Evolutionary conservation across 441 rosid genomes (phyloP), one percentile per base, ranked within the genome.

Genomic region (Dalechampia spathulata): DNA sequence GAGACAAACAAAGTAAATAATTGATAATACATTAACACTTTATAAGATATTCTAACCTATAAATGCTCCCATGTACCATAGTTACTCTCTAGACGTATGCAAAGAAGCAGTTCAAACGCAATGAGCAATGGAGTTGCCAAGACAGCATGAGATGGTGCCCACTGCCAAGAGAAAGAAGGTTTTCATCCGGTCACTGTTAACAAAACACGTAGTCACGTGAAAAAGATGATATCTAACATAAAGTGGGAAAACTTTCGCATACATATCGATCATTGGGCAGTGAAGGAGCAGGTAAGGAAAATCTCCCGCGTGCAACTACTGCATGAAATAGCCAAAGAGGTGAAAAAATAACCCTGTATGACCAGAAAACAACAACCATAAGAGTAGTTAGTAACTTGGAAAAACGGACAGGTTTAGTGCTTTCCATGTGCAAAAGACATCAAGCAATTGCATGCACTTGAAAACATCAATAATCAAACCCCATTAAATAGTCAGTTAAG

Each of bases 81-180:
- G 50, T 63, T 56, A 61, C 83, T 77, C 80, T 89, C 90, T 40
- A 92, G 86, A 72, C 81, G 81, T 70, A 85, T 83, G 68, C 96
- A 92, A 64, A 92, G 96, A 20, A 92, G 94, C 63, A 92, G 72
- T 63, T 92, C 96, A 66, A 92, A 92, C 55, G 96, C 94, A 65
- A 92, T 19, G 62, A 92, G 85, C 74, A 92, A 76, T 4, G 98
- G 98, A 56, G 87, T 83, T 5, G 98, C 94, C 45, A 85, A 81
- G 64, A 92, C 40, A 62, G 96, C 77, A 81, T 92, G 98, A 71
- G 79, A 86, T 37, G 98, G 98, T 58, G 98, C 95, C 98, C 98
- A 92, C 98, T 92, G 90, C 79, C 64, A 66, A 80, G 66, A 80
- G 64, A 69, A 60, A 60, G 55, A 55, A 66, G 17, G 54, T 17